Percentiles rank a stretch among this genome's conserved stretches.
These are phyloP conservation scores for Globisporangium iwayamae DNA, from an alignment of 352 stramenopile genomes.

Conservation along the genomic window DNA sequence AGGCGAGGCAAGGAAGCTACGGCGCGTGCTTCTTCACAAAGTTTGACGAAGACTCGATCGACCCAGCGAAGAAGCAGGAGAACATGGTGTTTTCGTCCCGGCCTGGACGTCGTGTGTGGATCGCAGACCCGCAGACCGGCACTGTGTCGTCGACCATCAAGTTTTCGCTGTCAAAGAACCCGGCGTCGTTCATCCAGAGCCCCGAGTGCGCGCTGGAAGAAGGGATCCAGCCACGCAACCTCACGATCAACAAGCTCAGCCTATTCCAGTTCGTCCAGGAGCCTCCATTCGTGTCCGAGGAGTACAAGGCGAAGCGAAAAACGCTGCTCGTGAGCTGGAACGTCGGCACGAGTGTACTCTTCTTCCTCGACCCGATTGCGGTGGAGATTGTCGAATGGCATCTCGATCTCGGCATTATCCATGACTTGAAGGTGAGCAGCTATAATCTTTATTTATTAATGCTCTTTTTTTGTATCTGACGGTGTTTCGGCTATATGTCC, in stretches of 20 bases:
- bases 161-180: constrained; percentile 73
- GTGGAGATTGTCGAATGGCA: constrained; percentile 88
- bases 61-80: constrained; percentile 56
- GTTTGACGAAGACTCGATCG: constrained; percentile 50
- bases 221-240: constrained; percentile 60
- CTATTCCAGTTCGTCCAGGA: constrained; percentile 74
- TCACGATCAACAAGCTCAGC: constrained; percentile 80
- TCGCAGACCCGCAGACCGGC: constrained; percentile 69
- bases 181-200: constrained; percentile 51
- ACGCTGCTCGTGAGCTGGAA: constrained; percentile 83
- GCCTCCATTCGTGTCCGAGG: constrained; percentile 39
- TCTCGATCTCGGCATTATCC: constrained; percentile 79
- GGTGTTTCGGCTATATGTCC: background rate
- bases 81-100: constrained; percentile 77
- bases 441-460: background rate
- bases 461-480: background rate
- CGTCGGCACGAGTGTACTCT: constrained; percentile 69
- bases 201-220: constrained; percentile 54
- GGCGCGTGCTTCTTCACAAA: constrained; percentile 80
- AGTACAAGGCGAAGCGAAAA: constrained; percentile 32
- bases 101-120: constrained; percentile 78
- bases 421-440: constrained; percentile 68
- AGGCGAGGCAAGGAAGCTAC: constrained; percentile 76
- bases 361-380: constrained; percentile 77
- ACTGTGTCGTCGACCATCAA: constrained; percentile 83